phyloP scores from a whole-genome alignment of 805 yeast genomes.

The Cyberlindnera maritima region DNA sequence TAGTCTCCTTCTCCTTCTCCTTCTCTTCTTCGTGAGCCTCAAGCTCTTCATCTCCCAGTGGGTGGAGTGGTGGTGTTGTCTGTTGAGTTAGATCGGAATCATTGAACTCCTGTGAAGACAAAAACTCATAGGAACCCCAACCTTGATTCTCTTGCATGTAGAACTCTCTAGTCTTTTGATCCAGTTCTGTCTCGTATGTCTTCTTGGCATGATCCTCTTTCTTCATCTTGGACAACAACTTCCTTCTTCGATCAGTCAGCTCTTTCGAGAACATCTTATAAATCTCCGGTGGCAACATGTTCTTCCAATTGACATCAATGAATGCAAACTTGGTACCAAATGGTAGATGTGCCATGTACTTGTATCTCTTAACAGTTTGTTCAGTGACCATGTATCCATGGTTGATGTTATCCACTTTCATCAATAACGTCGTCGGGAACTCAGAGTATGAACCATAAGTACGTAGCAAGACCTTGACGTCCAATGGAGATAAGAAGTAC shows the following conservation, averaged over 20 bases:
- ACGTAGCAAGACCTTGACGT: constrained; percentile 65
- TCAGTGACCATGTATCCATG: constrained; percentile 64
- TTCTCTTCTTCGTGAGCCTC: constrained; percentile 7
- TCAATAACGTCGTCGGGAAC: constrained; percentile 65
- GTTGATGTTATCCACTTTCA: constrained; percentile 66
- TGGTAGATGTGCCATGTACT: constrained; percentile 80
- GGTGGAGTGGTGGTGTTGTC: constrained; percentile 24
- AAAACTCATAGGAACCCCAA: constrained; percentile 34
- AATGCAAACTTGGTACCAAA: constrained; percentile 81
- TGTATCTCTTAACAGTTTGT: constrained; percentile 55
- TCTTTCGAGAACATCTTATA: constrained; percentile 50
- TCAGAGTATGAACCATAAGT: constrained; percentile 59
- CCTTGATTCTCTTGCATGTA: constrained; percentile 53
- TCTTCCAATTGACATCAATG: constrained; percentile 83
- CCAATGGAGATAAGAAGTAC: constrained; percentile 75
- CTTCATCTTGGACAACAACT: constrained; percentile 44
- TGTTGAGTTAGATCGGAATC: neutral
- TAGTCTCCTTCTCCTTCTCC: constrained; percentile 9
- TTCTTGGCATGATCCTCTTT: constrained; percentile 61
- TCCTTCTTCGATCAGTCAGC: constrained; percentile 53
- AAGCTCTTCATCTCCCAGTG: constrained; percentile 24
- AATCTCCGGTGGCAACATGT: constrained; percentile 40
- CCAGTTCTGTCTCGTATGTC: constrained; percentile 56
- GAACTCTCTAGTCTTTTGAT: constrained; percentile 55
- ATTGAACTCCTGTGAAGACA: constrained; percentile 6